phyloP scores from a whole-genome alignment of 345 rosid genomes.

The Isatis tinctoria region DNA sequence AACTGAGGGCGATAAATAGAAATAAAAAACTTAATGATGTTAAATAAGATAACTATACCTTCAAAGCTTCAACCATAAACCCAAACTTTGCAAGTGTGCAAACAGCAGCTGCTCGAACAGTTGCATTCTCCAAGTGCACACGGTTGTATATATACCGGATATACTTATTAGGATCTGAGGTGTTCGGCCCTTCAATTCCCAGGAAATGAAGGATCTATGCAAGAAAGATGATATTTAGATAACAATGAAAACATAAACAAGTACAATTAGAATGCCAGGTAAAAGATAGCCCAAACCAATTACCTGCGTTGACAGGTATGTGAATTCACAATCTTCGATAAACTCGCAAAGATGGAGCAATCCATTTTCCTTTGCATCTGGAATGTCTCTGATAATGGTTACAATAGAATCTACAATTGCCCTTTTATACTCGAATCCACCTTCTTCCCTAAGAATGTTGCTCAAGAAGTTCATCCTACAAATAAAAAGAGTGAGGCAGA shows the following conservation, averaged over 20 bases:
- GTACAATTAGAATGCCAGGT: neutral
- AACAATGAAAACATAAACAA: neutral
- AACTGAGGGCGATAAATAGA: neutral
- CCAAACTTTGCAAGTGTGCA: conserved; percentile 97
- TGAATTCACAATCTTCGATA: conserved; percentile 99
- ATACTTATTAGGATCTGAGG: conserved; percentile 92
- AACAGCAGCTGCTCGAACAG: conserved; percentile 96
- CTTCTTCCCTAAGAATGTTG: conserved; percentile 99
- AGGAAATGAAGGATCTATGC: conserved; percentile 91
- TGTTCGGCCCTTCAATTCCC: conserved; percentile 93
- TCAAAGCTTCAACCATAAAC: conserved; percentile 82
- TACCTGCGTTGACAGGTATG: conserved; percentile 98
- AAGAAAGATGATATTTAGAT: neutral
- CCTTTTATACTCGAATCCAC: conserved; percentile 97
- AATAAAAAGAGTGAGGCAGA: conserved; percentile 24
- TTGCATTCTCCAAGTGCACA: conserved; percentile 97
- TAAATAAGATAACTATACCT: conserved; percentile 44
- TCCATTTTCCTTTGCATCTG: conserved; percentile 96
- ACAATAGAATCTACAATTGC: conserved; percentile 98
- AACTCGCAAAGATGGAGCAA: conserved; percentile 97
- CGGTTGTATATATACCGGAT: conserved; percentile 96
- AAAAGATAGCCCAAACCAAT: neutral
- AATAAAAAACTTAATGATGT: neutral
- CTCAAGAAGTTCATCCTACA: conserved; percentile 97
- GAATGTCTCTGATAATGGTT: conserved; percentile 93